Evolutionary conservation across 2,329 filamentous ascomycete species (phyloP).

Genomic region (Penicillium sp.): DNA sequence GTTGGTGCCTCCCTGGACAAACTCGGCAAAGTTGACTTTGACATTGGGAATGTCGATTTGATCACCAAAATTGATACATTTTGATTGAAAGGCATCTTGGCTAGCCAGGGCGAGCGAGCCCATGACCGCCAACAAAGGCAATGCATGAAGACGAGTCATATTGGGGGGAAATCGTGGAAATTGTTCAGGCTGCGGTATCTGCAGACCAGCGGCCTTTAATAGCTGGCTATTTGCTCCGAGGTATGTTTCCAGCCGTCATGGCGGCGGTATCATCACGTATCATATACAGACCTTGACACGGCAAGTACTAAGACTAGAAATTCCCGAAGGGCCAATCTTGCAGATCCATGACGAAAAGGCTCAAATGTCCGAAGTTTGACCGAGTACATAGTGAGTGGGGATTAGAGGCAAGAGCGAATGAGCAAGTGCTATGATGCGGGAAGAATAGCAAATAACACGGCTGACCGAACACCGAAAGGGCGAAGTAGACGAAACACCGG

Average conservation of each 20-base stretch:
- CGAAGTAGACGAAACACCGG: neutral
- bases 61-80: constrained; percentile 27
- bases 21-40: constrained; percentile 35
- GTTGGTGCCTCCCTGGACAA: constrained; percentile 40
- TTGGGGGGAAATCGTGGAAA: neutral
- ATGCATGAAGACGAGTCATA: constrained; percentile 16
- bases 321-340: neutral
- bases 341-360: neutral
- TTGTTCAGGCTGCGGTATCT: too few relatives aligned
- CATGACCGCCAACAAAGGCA: constrained; percentile 19
- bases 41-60: constrained; percentile 32
- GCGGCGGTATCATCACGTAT: neutral
- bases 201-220: neutral
- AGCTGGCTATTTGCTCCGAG: neutral
- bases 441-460: neutral
- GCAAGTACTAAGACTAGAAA: neutral
- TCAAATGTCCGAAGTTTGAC: neutral
- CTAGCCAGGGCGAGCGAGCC: constrained; percentile 23
- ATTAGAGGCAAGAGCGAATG: neutral
- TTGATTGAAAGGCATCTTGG: constrained; percentile 27
- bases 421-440: neutral
- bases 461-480: too few relatives aligned
- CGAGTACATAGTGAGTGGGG: neutral
- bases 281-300: neutral
- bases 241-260: neutral